A percentile compares a stretch with the other conserved stretches of the same genome.
phyloP scores from a whole-genome alignment of 805 yeast genomes.

The Schwanniomyces yamadae region DNA sequence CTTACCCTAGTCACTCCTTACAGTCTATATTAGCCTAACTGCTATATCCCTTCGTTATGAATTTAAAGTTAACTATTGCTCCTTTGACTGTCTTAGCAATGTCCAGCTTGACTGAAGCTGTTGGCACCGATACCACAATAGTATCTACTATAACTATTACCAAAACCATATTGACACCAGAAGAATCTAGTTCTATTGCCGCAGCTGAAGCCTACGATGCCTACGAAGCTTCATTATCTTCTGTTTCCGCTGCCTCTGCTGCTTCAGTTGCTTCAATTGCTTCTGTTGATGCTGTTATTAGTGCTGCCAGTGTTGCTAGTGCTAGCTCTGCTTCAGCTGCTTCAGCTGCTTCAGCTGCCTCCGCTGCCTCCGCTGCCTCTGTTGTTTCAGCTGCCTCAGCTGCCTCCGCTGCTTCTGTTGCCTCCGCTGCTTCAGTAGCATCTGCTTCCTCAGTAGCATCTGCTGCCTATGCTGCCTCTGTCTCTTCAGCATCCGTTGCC shows the following conservation, averaged over 20 bases:
- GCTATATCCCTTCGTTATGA: conserved; percentile 10
- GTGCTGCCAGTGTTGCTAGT: conserved; percentile 7
- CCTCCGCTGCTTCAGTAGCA: conserved; percentile 8
- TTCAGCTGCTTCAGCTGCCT: conserved; percentile 8
- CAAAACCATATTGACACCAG: conserved; percentile 45
- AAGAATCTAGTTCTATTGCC: conserved; percentile 36
- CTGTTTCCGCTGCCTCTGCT: conserved; percentile 12
- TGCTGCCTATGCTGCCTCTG: conserved; percentile 9
- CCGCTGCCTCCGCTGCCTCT: conserved; percentile 8
- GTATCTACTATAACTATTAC: conserved; percentile 47
- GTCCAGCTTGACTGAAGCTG: conserved; percentile 15
- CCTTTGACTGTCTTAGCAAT: conserved; percentile 16
- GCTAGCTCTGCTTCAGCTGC: conserved; percentile 9
- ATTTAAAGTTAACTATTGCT: conserved; percentile 12
- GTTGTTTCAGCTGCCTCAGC: conserved; percentile 3
- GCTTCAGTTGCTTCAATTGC: conserved; percentile 10
- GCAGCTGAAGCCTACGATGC: conserved; percentile 13
- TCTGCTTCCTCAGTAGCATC: conserved; percentile 7
- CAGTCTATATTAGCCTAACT: no score
- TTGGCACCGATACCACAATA: conserved; percentile 44
- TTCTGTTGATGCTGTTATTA: conserved; percentile 7
- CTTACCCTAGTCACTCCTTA: conserved; percentile 7
- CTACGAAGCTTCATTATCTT: conserved; percentile 13
- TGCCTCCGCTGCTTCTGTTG: conserved; percentile 7
- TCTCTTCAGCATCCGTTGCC: conserved; percentile 6